Conservation (phyloP, 176 grass and related monocot genomes). For the Alopecurus myosuroides region DNA sequence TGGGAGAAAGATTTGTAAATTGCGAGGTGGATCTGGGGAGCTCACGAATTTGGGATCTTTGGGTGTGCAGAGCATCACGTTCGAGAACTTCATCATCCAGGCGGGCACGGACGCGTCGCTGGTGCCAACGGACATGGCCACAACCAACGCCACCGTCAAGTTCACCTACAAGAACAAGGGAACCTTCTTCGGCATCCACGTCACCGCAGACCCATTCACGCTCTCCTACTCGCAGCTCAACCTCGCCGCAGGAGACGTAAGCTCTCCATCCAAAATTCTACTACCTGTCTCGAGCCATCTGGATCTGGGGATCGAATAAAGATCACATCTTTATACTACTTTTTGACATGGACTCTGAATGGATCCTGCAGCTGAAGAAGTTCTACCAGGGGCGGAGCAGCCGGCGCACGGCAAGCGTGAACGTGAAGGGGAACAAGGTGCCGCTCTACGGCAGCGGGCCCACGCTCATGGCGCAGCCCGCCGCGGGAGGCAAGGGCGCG, state of each 20-base stretch:
- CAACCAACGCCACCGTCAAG: constrained; percentile 73
- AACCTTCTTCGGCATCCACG: constrained; percentile 92
- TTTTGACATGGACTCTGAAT: not conserved
- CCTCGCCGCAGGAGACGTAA: constrained; percentile 65
- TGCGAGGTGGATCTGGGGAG: not conserved
- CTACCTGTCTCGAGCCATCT: not conserved
- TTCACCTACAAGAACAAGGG: constrained; percentile 85
- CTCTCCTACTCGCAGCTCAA: constrained; percentile 74
- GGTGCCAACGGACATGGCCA: constrained; percentile 97
- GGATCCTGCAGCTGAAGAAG: constrained; percentile 48
- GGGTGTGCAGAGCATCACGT: constrained; percentile 59
- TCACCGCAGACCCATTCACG: constrained; percentile 44
- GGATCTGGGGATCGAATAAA: not conserved
- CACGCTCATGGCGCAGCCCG: constrained; percentile 41
- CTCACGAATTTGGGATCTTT: not conserved
- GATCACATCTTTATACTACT: not conserved
- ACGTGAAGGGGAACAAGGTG: constrained; percentile 72
- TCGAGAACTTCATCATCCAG: constrained; percentile 91
- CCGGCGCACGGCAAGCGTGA: constrained; percentile 49
- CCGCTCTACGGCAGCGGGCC: constrained; percentile 83
- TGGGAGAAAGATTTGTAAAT: not conserved
- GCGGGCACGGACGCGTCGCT: constrained; percentile 90
- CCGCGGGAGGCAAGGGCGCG: not conserved
- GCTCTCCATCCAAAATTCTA: not conserved
- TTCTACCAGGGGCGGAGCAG: constrained; percentile 94